Conservation (phyloP, 148 eudicot species). For the Silene uniflora region DNA sequence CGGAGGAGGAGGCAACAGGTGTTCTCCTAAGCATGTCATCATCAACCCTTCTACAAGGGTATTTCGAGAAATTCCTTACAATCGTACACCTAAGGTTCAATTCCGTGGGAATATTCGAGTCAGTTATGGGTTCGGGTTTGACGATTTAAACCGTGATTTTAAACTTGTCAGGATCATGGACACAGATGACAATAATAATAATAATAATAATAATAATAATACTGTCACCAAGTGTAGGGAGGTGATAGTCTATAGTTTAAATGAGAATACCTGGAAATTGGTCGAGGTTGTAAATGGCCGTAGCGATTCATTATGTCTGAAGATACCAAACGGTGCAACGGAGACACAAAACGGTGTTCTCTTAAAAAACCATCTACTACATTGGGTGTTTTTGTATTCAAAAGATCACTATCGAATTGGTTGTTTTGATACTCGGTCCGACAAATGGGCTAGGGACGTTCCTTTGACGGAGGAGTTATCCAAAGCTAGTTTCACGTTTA, state of each 20-base stretch:
- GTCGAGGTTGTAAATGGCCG: neutral
- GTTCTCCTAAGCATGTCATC: neutral
- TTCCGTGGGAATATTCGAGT: no score
- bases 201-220: no score
- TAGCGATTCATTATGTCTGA: neutral
- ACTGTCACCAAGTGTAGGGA: no score
- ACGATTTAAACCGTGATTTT: neutral
- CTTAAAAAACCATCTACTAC: neutral
- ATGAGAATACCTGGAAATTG: neutral
- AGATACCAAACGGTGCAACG: no score
- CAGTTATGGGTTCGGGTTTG: neutral
- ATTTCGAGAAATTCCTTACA: neutral
- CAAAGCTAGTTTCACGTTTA: no score
- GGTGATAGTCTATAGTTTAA: neutral
- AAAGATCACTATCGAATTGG: no score
- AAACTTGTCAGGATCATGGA: neutral
- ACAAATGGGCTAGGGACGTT: no score
- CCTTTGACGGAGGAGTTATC: no score
- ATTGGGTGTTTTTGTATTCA: neutral
- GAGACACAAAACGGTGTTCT: neutral
- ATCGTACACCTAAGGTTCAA: no score
- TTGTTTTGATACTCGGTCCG: no score
- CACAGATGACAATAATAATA: no score
- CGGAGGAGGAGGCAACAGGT: no score
- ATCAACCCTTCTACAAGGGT: slow-evolving; percentile 5